A percentile compares a stretch with the other conserved stretches of the same genome.
These are phyloP conservation scores for Pseudogymnoascus sp. DNA, from an alignment of 2,329 filamentous ascomycete genomes.

Conservation along the genomic window DNA sequence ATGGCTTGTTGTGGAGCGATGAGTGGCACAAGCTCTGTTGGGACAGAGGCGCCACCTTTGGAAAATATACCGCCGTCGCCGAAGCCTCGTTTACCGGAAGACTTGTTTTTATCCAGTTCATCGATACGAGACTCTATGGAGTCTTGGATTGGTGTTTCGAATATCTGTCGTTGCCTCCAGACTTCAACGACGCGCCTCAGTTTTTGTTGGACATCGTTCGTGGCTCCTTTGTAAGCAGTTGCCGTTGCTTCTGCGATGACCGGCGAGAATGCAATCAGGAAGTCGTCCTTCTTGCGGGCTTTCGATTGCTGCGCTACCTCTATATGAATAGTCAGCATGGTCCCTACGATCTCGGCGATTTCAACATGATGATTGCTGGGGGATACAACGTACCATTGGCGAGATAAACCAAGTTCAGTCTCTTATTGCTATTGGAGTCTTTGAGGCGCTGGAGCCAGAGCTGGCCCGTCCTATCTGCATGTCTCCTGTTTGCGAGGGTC, in stretches of 20 bases:
- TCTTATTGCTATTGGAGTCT: slow-evolving; percentile 76
- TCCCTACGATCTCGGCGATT: neutral
- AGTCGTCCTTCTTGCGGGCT: slow-evolving; percentile 84
- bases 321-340: slow-evolving; percentile 31
- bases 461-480: slow-evolving; percentile 84
- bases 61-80: slow-evolving; percentile 64
- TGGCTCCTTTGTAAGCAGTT: slow-evolving; percentile 82
- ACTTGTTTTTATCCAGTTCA: slow-evolving; percentile 54
- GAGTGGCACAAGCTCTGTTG: slow-evolving; percentile 69
- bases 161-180: slow-evolving; percentile 81
- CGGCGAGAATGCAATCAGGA: slow-evolving; percentile 82
- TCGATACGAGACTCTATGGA: slow-evolving; percentile 72
- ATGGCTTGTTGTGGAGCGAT: slow-evolving; percentile 64
- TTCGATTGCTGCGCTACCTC: slow-evolving; percentile 97
- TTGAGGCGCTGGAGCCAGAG: slow-evolving; percentile 87
- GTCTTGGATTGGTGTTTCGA: slow-evolving; percentile 69
- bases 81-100: slow-evolving; percentile 42
- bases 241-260: slow-evolving; percentile 86
- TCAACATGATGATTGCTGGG: neutral
- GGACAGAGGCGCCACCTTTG: slow-evolving; percentile 48
- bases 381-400: slow-evolving; percentile 64
- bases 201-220: slow-evolving; percentile 79
- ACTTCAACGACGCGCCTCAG: slow-evolving; percentile 86
- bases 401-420: slow-evolving; percentile 85
- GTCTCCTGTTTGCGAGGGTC: slow-evolving; percentile 51